Conservation (phyloP, 2,329 filamentous ascomycete genomes). For the Aspergillus puulaauensis region DNA sequence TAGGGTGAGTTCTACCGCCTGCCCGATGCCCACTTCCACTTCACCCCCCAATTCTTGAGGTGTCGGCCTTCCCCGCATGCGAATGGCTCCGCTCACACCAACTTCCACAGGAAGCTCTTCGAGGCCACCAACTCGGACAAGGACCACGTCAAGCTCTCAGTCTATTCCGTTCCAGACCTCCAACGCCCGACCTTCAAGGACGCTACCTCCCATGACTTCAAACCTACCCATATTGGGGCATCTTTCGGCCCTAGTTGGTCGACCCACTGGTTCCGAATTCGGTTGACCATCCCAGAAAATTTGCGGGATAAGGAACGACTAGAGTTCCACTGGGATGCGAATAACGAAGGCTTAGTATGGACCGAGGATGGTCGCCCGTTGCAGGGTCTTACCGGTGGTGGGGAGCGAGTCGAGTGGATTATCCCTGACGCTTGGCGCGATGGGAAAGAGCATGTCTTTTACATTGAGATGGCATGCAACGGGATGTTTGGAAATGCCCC, state of each 20-base stretch:
- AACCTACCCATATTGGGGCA: conserved; percentile 70
- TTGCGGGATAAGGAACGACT: conserved; percentile 75
- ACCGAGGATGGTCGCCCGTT: conserved; percentile 83
- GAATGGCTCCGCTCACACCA: neutral
- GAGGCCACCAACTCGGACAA: conserved; percentile 67
- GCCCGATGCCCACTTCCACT: neutral
- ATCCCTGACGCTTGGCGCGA: conserved; percentile 79
- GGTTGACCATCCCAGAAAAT: conserved; percentile 72
- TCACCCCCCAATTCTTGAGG: neutral
- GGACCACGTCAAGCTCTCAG: conserved; percentile 77
- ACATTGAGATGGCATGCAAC: conserved; percentile 98
- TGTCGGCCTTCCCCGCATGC: neutral
- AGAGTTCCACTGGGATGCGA: conserved; percentile 95
- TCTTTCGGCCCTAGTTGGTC: conserved; percentile 94
- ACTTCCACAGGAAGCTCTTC: conserved; percentile 63
- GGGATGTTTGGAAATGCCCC: conserved; percentile 95
- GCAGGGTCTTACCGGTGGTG: conserved; percentile 86
- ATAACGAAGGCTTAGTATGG: conserved; percentile 95
- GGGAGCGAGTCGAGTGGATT: conserved; percentile 88
- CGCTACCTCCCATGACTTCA: conserved; percentile 73
- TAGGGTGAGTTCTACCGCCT: conserved; percentile 54
- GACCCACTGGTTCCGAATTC: conserved; percentile 93
- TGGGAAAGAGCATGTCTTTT: conserved; percentile 83
- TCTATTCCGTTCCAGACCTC: conserved; percentile 79
- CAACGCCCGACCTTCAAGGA: conserved; percentile 83